These are phyloP conservation scores for Blepharisma stoltei DNA, from an alignment of 73 alveolate genomes.

Conservation along the genomic window DNA sequence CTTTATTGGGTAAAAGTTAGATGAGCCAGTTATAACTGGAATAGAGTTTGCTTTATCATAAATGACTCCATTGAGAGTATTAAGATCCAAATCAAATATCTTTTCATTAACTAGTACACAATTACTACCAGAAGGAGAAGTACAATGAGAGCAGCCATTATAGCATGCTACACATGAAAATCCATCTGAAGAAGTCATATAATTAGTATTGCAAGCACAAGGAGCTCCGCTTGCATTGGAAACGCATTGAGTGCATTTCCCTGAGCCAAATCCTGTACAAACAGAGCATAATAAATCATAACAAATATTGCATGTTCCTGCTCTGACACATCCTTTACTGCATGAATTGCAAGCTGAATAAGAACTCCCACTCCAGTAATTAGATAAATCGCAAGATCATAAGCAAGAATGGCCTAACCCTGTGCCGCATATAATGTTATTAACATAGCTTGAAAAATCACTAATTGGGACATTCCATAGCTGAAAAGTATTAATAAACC, in stretches of 20 bases:
- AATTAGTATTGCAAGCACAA: not conserved
- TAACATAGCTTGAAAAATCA: too few relatives aligned
- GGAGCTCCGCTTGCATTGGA: not conserved
- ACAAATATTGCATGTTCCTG: not conserved
- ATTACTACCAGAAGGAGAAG: not conserved
- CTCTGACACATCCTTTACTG: too few relatives aligned
- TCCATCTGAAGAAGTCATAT: not conserved
- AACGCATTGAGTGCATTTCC: constrained; percentile 12
- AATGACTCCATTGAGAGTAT: not conserved
- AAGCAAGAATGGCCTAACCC: too few relatives aligned
- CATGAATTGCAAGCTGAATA: too few relatives aligned
- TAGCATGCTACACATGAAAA: not conserved
- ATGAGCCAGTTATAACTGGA: constrained; percentile 24
- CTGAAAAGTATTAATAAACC: too few relatives aligned
- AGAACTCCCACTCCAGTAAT: too few relatives aligned
- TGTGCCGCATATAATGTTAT: too few relatives aligned
- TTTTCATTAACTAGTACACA: not conserved
- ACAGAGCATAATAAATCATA: not conserved
- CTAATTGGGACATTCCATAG: too few relatives aligned
- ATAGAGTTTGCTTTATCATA: not conserved
- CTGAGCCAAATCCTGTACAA: constrained; percentile 6
- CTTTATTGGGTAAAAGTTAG: constrained; percentile 15
- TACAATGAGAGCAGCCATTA: not conserved
- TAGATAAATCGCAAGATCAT: too few relatives aligned
- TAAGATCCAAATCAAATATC: not conserved